Evolutionary conservation across 805 yeast species (phyloP), one percentile per base, ranked within the genome.

Genomic region (Spathaspora sp.): DNA sequence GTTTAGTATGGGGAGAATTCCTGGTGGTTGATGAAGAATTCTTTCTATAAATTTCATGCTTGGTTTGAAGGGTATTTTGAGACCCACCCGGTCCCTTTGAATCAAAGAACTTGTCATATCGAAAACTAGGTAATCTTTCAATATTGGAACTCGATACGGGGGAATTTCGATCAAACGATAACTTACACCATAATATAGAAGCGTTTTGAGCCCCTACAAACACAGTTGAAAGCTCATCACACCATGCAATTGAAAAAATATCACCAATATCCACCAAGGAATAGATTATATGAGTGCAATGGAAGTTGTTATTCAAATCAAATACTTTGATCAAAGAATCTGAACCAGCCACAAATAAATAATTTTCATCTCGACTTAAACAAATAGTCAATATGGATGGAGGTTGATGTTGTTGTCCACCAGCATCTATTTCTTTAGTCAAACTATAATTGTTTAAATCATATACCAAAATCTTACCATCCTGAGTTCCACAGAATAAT

Each of bases 191-290:
- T 42, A 89, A 79, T 16, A 93, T 79, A 1, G 92, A 80, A 3
- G 98, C 97, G 64, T 92, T 93, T 66, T 94, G 98, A 11, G 96
- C 86, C 4, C 99, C 99, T 59, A 89, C 80, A 55, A 85, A 89
- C 3, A 93, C 73, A 0, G 89, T 81, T 46, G 83, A 77, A 10
- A 80, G 65, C 1, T 69, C 57, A 17, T 81, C 79, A 14, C 85
- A 76, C 83, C 94, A 89, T 7, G 83, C 80, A 32, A 93, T 69
- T 8, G 96, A 86, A 63, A 93, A 93, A 16, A 93, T 87, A 66
- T 93, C 99, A 48, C 99, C 99, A 48, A 93, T 86, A 69, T 93
- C 99, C 35, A 87, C 78, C 10, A 87, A 67, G 0, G 96, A 86
- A 65, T 93, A 93, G 7, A 92, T 81, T 0, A 96, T 87, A 59